Percentiles rank a stretch among this genome's conserved stretches.
Conservation (phyloP, 139 green algal species). For the Closterium sp. region DNA sequence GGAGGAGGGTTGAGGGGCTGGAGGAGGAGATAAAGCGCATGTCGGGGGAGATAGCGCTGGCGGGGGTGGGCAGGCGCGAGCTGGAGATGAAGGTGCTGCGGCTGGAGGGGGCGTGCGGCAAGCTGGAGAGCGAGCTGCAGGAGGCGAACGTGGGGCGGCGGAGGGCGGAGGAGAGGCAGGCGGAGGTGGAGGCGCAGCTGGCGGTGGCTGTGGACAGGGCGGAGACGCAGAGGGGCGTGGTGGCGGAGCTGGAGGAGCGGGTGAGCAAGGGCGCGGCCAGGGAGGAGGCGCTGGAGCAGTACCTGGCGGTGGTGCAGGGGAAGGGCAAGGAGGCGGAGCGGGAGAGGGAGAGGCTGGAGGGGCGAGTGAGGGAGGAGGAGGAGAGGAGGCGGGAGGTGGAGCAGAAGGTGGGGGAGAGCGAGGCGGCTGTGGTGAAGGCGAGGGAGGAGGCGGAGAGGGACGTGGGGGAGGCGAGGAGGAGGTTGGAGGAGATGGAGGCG, state of each 20-base stretch:
- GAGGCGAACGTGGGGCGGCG: conserved; percentile 5
- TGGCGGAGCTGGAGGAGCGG: not conserved
- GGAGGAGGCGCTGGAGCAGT: conserved; percentile 3
- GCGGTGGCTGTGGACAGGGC: not conserved
- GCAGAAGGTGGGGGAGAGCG: not conserved
- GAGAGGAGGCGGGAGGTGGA: not conserved
- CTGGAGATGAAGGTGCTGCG: conserved; percentile 16
- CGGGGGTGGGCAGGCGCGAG: not conserved
- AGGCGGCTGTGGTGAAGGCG: conserved; percentile 4
- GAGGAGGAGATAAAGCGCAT: conserved; percentile 3
- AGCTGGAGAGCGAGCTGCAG: conserved; percentile 11
- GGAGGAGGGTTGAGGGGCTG: not conserved
- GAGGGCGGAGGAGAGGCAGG: conserved; percentile 4
- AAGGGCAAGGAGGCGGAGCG: not conserved
- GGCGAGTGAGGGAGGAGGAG: not conserved
- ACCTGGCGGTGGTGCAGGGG: not conserved
- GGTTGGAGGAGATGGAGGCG: not conserved
- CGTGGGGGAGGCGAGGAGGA: not conserved
- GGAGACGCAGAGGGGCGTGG: not conserved
- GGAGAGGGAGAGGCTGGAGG: conserved; percentile 1
- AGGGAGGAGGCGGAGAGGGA: not conserved
- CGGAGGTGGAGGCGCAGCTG: conserved; percentile 13
- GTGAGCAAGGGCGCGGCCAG: not conserved
- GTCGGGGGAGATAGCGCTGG: not conserved
- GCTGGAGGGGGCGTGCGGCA: not conserved